Evolutionary conservation across 192 early-diverging fungal genomes (phyloP).

Genomic region (Coemansia sp.): DNA sequence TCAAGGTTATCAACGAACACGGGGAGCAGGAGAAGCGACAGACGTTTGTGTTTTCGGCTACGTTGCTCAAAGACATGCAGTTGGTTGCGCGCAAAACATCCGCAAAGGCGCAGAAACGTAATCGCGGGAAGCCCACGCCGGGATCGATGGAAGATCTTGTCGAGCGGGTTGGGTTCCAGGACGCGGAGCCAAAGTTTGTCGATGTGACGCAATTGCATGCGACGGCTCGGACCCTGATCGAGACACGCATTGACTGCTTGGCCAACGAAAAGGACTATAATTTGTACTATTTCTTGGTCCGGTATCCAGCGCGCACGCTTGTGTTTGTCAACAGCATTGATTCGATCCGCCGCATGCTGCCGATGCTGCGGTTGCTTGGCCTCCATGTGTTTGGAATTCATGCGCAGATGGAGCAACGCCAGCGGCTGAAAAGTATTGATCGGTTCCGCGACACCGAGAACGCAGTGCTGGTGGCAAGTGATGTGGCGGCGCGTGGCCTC

Average conservation of each 20-base stretch:
- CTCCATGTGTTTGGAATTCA: slow-evolving; percentile 82
- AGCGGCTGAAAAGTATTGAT: slow-evolving; percentile 91
- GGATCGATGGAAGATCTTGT: slow-evolving; percentile 72
- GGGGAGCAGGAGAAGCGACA: slow-evolving; percentile 56
- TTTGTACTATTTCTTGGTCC: slow-evolving; percentile 83
- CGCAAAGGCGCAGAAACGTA: slow-evolving; percentile 25
- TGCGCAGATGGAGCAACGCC: slow-evolving; percentile 95
- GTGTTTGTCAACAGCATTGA: slow-evolving; percentile 98
- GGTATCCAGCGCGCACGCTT: slow-evolving; percentile 86
- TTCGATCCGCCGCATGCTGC: slow-evolving; percentile 81
- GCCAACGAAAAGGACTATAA: slow-evolving; percentile 79
- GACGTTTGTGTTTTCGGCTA: slow-evolving; percentile 94
- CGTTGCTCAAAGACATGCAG: slow-evolving; percentile 60
- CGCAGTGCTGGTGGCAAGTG: slow-evolving; percentile 87
- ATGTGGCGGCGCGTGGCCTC: slow-evolving; percentile 94
- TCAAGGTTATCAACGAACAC: slow-evolving; percentile 52
- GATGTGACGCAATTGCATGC: slow-evolving; percentile 66
- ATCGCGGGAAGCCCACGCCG: slow-evolving; percentile 22
- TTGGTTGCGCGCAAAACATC: slow-evolving; percentile 28
- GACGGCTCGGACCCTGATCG: slow-evolving; percentile 70
- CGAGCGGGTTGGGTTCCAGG: slow-evolving; percentile 70
- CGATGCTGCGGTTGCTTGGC: slow-evolving; percentile 73
- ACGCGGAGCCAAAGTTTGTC: slow-evolving; percentile 71
- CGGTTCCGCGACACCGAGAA: slow-evolving; percentile 70
- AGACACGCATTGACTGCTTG: slow-evolving; percentile 86